Conservation (phyloP, 805 yeast genomes). For the Wickerhamomyces ciferrii region DNA sequence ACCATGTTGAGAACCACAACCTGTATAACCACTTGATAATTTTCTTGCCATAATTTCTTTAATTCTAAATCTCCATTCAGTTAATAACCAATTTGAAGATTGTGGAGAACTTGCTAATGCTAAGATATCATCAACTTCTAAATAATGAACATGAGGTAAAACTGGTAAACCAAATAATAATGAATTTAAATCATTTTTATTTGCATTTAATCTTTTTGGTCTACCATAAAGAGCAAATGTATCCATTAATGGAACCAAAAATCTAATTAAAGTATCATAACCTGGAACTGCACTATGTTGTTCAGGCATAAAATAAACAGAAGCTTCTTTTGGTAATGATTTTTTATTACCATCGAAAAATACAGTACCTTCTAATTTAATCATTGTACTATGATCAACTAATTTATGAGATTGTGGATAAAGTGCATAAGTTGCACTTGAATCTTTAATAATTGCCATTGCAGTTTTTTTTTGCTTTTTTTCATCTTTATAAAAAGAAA, state of each 20-base stretch:
- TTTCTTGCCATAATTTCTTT: slow-evolving; percentile 52
- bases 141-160: slow-evolving; percentile 68
- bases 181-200: slow-evolving; percentile 59
- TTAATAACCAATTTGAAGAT: slow-evolving; percentile 44
- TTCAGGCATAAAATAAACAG: slow-evolving; percentile 79
- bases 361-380: slow-evolving; percentile 83
- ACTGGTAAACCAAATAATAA: slow-evolving; percentile 80
- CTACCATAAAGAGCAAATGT: slow-evolving; percentile 78
- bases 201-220: slow-evolving; percentile 70
- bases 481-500: slow-evolving; percentile 73
- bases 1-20: slow-evolving; percentile 71
- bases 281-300: slow-evolving; percentile 80
- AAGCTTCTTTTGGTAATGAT: slow-evolving; percentile 47
- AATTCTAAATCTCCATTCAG: slow-evolving; percentile 56
- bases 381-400: slow-evolving; percentile 82
- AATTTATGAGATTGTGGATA: slow-evolving; percentile 82
- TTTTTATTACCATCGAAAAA: slow-evolving; percentile 45
- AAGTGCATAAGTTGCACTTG: slow-evolving; percentile 78
- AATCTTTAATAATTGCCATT: slow-evolving; percentile 73
- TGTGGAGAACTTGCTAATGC: slow-evolving; percentile 30
- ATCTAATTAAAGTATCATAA: slow-evolving; percentile 78
- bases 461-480: slow-evolving; percentile 66
- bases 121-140: slow-evolving; percentile 57
- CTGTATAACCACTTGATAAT: slow-evolving; percentile 57
- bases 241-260: slow-evolving; percentile 69